phyloP scores from a whole-genome alignment of 768 basidiomycete genomes.

The Macrolepiota albuminosa region DNA sequence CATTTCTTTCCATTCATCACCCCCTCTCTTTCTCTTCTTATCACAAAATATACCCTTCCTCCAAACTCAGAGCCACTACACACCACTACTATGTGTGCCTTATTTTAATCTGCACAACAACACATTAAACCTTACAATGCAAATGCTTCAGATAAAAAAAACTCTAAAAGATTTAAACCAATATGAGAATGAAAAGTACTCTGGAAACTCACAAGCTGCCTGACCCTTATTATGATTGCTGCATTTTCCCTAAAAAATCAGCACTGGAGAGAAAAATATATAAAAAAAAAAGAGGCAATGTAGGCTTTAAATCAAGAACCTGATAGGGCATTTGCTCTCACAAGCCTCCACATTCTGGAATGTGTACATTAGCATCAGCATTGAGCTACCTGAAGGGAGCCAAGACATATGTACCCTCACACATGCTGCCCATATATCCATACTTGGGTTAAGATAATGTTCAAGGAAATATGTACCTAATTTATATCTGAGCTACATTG shows the following conservation, averaged over 20 bases:
- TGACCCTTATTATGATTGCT: constrained; percentile 50
- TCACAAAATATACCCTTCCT: too few species aligned
- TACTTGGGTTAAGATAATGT: constrained; percentile 74
- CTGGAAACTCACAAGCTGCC: constrained; percentile 32
- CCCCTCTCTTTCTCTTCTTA: too few species aligned
- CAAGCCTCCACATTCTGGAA: constrained; percentile 53
- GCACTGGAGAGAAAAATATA: too few species aligned
- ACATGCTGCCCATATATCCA: constrained; percentile 74
- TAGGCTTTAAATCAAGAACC: constrained; percentile 74
- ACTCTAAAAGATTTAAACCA: neutral
- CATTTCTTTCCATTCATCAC: too few species aligned
- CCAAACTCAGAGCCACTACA: too few species aligned
- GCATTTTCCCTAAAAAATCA: neutral
- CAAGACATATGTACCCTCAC: constrained; percentile 48
- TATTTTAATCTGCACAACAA: too few species aligned
- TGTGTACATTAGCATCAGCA: constrained; percentile 1
- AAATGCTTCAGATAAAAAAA: neutral
- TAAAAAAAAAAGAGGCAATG: constrained; percentile 29
- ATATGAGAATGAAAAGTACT: constrained; percentile 3
- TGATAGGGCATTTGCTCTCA: constrained; percentile 84
- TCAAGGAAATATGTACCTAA: constrained; percentile 86
- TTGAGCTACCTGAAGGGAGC: too few species aligned
- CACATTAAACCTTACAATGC: neutral
- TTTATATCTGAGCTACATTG: constrained; percentile 63
- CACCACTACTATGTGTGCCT: too few species aligned